Conservation (phyloP, 2,329 filamentous ascomycete species). For the Penicillium oxalicum region DNA sequence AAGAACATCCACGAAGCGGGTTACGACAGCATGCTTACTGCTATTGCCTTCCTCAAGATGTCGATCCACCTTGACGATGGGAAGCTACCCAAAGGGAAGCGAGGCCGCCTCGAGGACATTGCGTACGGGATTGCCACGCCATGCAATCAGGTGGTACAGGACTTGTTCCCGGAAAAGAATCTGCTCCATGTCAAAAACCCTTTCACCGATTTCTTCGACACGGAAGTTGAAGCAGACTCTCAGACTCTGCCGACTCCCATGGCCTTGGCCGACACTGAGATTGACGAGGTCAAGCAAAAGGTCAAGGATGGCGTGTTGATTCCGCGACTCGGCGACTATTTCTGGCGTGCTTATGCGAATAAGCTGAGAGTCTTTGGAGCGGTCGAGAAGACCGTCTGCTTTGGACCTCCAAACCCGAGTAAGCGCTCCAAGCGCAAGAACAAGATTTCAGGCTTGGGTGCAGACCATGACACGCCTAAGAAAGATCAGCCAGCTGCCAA, state of each 20-base stretch:
- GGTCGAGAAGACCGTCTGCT: conserved; percentile 43
- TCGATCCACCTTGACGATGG: conserved; percentile 43
- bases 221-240: not conserved
- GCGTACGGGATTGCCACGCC: not conserved
- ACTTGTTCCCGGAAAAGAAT: not conserved
- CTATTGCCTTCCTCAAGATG: conserved; percentile 52
- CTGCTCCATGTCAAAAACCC: not conserved
- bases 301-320: conserved; percentile 42
- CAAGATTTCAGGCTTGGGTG: not conserved
- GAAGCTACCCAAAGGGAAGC: not conserved
- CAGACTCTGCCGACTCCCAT: not conserved
- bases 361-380: conserved; percentile 57
- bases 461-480: not conserved
- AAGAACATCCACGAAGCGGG: conserved; percentile 52
- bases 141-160: not conserved
- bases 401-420: not conserved
- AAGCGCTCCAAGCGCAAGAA: not conserved
- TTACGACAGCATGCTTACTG: conserved; percentile 58
- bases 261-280: conserved; percentile 4
- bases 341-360: conserved; percentile 56
- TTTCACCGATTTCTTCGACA: not conserved
- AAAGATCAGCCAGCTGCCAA: too few species aligned
- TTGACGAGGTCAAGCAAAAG: conserved; percentile 16
- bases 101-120: not conserved
- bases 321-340: conserved; percentile 46